A percentile compares a stretch with the other conserved stretches of the same genome.
Evolutionary conservation across 768 basidiomycete genomes (phyloP).

Genomic region (Pulveroboletus ravenelii): DNA sequence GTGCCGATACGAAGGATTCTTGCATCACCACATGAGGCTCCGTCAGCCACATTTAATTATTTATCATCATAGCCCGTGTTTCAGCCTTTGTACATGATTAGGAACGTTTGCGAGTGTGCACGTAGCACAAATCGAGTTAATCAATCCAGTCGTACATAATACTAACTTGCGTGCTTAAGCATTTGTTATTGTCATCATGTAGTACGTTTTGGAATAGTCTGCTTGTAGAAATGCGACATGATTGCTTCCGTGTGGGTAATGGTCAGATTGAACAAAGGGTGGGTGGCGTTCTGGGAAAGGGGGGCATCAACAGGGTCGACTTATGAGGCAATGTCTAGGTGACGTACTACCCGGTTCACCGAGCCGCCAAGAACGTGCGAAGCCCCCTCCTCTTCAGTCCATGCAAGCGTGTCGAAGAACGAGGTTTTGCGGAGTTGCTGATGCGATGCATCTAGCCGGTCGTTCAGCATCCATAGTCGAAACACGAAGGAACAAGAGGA

Average conservation of each 20-base stretch:
- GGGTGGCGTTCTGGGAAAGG: conserved; percentile 64
- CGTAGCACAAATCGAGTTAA: neutral
- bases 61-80: neutral
- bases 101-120: neutral
- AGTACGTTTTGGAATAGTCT: conserved; percentile 40
- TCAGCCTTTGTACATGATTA: neutral
- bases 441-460: conserved; percentile 19
- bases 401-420: conserved; percentile 55
- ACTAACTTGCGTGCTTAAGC: neutral
- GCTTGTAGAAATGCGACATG: conserved; percentile 71
- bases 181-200: conserved; percentile 4
- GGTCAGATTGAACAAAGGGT: conserved; percentile 74
- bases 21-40: conserved; percentile 28
- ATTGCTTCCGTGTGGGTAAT: conserved; percentile 61
- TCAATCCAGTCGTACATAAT: conserved; percentile 1
- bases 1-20: conserved; percentile 18
- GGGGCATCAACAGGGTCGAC: neutral
- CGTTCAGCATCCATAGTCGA: conserved; percentile 6
- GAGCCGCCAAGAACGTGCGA: conserved; percentile 53
- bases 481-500: neutral
- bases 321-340: neutral
- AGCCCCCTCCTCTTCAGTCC: conserved; percentile 64
- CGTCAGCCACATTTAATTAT: neutral
- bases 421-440: conserved; percentile 38
- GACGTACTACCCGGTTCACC: conserved; percentile 58